Base-by-base conservation (phyloP, 73 alveolate genomes). In the Blepharisma japonicum region DNA sequence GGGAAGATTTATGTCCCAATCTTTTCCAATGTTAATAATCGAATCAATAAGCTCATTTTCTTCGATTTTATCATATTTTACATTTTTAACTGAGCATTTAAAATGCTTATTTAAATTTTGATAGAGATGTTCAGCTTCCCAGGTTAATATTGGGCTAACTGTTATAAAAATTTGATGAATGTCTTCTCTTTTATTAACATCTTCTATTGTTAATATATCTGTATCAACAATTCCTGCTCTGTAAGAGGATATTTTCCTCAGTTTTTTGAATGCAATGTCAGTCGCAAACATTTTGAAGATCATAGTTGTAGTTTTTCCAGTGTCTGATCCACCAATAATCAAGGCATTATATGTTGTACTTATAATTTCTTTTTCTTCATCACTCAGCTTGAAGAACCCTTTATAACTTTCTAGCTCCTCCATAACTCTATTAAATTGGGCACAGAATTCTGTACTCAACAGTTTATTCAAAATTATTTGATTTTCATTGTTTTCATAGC, bases 111-210 rank as follows among this genome's bases (percentile, higher is more conserved):
- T 85, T 38, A 89, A 71, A 6, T 87, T 87, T 9, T 54, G 54
- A 81, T 90, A 93, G 78, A 86, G 90, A 55, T 89, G 81, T 83
- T 81, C 90, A 21, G 90, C 95, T 85, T 93, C 95, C 61, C 81
- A 87, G 4, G 98, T 91, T 32, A 93, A 85, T 20, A 93, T 93
- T 6, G 98, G 98, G 46, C 94, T 83, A 0, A 94, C 96, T 8
- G 98, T 93, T 18, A 86, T 87, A 71, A 93, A 90, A 7, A 85
- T 93, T 23, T 85, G 55, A 55, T 72, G 86, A 68, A 91, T 67
- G 2, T 89, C 91, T 20, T 86, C 71, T 8, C 68, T 20, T 38
- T 72, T 80, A 53, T 80, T 83, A 0, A 91, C 53, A 53, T 84
- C 91, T 11, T 80, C 82, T 9, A 78, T 61, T 9, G 50, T 46